Evolutionary conservation across 2,329 filamentous ascomycete genomes (phyloP), one percentile per base, ranked within the genome.

Genomic region (Stachybotrys echinatus): DNA sequence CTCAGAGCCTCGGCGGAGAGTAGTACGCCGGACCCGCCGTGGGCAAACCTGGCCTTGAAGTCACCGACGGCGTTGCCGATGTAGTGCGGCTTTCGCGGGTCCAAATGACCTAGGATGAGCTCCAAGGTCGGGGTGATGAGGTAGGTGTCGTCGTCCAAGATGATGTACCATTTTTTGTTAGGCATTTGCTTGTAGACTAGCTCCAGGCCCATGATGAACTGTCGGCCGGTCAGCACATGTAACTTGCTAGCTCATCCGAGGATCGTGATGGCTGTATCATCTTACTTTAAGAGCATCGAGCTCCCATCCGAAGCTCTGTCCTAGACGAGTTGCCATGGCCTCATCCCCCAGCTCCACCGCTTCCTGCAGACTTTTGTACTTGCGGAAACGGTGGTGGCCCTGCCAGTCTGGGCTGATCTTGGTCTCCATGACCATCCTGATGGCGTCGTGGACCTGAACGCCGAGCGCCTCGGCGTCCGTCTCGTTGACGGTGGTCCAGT

Each of bases 71-170:
- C 75, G 51, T 82, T 82, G 37, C 79, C 79, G 20, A 83, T 59
- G 57, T 81, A 81, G 40, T 76, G 68, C 14, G 74, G 71, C 47
- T 66, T 62, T 6, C 65, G 55, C 2, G 72, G 67, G 60, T 81
- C 68, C 51, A 82, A 62, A 50, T 79, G 76, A 18, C 69, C 67
- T 14, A 82, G 66, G 12, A 82, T 62, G 2, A 73, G 61, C 40
- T 67, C 64, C 23, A 82, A 61, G 12, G 78, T 77, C 3, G 73
- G 67, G 47, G 71, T 71, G 42, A 81, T 68, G 42, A 82, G 60
- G 58, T 75, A 82, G 1, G 77, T 82, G 58, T 83, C 79, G 61
- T 82, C 79, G 61, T 82, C 79, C 14, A 79, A 62, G 54, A 82
- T 74, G 53, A 81, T 61, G 57, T 81, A 82, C 79, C 79, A 82